Percentiles rank a stretch among this genome's conserved stretches.
Conservation (phyloP, 2,329 filamentous ascomycete species). For the Sclerotinia spermophila region DNA sequence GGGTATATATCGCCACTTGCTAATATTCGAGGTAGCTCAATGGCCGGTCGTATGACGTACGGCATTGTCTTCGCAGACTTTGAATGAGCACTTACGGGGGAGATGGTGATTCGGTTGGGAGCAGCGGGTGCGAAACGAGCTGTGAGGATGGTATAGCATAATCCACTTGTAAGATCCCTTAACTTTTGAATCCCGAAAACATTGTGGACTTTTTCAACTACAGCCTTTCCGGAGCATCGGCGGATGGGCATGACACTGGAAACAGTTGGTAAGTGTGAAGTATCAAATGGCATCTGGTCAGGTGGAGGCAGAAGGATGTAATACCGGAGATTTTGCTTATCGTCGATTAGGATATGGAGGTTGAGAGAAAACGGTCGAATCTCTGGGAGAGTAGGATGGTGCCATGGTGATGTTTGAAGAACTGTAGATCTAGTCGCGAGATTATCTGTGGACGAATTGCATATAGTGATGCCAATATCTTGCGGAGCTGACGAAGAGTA, state of each 20-base stretch:
- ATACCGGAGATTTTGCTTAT: slow-evolving; percentile 5
- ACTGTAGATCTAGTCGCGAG: neutral
- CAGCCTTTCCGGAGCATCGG: neutral
- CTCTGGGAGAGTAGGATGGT: slow-evolving; percentile 4
- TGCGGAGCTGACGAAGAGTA: neutral
- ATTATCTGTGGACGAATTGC: neutral
- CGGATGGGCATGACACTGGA: neutral
- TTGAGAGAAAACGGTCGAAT: slow-evolving; percentile 9
- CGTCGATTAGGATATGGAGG: slow-evolving; percentile 4
- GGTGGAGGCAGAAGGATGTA: slow-evolving; percentile 10
- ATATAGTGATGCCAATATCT: neutral
- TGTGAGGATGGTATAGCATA: slow-evolving; percentile 6
- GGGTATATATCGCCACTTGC: slow-evolving; percentile 10
- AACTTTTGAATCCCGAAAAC: neutral
- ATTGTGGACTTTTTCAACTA: neutral
- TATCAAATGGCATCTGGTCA: neutral
- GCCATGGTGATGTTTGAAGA: neutral
- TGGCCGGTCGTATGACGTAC: neutral
- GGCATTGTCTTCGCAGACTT: neutral
- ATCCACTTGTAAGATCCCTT: neutral
- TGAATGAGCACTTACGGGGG: no score
- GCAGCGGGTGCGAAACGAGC: neutral
- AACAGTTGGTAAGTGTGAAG: neutral
- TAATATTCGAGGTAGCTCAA: neutral
- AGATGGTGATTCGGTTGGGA: no score